Percentiles rank a stretch among this genome's conserved stretches.
These are phyloP conservation scores for Nakazawaea laoshanensis DNA, from an alignment of 805 yeast species.

Conservation along the genomic window DNA sequence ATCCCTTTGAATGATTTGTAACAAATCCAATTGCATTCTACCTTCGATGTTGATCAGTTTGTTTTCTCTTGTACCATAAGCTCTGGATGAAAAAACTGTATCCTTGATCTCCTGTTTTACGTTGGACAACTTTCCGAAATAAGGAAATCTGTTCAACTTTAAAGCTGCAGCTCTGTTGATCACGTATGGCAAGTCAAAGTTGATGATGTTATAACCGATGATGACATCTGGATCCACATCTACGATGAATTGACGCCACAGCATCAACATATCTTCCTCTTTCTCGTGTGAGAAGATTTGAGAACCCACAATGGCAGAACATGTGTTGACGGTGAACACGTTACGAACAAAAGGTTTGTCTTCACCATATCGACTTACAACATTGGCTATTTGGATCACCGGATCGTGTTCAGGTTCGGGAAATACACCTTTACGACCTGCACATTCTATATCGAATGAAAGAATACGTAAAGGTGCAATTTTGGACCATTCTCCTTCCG, in stretches of 20 bases:
- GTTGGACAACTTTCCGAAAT: constrained; percentile 66
- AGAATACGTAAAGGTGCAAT: constrained; percentile 90
- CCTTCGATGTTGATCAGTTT: constrained; percentile 92
- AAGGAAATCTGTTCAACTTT: constrained; percentile 62
- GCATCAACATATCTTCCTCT: constrained; percentile 75
- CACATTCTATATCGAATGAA: constrained; percentile 97
- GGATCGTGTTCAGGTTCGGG: constrained; percentile 94
- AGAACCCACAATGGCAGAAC: constrained; percentile 91
- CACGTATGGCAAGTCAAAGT: constrained; percentile 91
- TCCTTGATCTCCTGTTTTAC: constrained; percentile 75
- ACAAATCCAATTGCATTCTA: constrained; percentile 85
- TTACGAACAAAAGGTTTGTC: constrained; percentile 85
- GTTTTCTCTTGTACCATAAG: constrained; percentile 93
- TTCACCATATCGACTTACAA: constrained; percentile 78
- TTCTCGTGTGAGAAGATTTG: constrained; percentile 68
- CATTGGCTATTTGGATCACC: constrained; percentile 95
- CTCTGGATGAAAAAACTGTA: constrained; percentile 83
- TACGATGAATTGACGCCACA: constrained; percentile 82
- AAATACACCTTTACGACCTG: constrained; percentile 93
- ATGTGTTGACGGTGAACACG: constrained; percentile 87
- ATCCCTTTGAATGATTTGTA: constrained; percentile 91
- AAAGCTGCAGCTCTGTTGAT: constrained; percentile 80
- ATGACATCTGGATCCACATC: constrained; percentile 91
- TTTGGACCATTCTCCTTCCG: constrained; percentile 90
- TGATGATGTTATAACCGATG: constrained; percentile 91